Evolutionary conservation across 345 rosid species (phyloP).

Genomic region (Heritiera fomes): DNA sequence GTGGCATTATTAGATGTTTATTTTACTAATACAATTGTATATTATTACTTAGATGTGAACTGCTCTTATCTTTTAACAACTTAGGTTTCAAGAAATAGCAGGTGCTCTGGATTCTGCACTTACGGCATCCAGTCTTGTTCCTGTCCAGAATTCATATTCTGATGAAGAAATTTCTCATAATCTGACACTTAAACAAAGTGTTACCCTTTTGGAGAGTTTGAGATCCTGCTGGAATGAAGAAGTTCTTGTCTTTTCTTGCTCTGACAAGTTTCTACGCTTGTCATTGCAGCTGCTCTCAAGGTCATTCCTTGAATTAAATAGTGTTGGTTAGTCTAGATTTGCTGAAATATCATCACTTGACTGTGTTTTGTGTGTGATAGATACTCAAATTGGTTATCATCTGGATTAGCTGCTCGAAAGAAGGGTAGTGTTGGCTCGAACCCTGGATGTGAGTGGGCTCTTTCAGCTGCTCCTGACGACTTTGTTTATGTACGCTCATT

Average conservation of each 20-base stretch:
- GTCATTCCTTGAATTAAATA: slow-evolving; percentile 38
- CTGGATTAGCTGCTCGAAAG: slow-evolving; percentile 71
- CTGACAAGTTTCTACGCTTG: slow-evolving; percentile 97
- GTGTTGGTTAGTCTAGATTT: slow-evolving; percentile 10
- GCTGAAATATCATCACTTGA: slow-evolving; percentile 6
- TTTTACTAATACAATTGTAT: background rate
- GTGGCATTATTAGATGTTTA: slow-evolving; percentile 13
- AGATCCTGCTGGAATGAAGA: slow-evolving; percentile 94
- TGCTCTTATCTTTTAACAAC: slow-evolving; percentile 25
- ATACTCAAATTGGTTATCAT: slow-evolving; percentile 82
- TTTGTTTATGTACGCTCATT: slow-evolving; percentile 66
- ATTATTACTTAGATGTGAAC: slow-evolving; percentile 2
- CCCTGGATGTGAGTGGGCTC: slow-evolving; percentile 90
- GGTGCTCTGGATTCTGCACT: slow-evolving; percentile 89
- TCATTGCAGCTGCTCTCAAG: slow-evolving; percentile 92
- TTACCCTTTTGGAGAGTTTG: slow-evolving; percentile 77
- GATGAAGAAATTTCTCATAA: slow-evolving; percentile 39
- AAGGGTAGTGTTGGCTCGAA: slow-evolving; percentile 48
- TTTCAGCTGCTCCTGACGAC: slow-evolving; percentile 75
- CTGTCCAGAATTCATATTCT: slow-evolving; percentile 52
- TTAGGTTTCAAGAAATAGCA: slow-evolving; percentile 98
- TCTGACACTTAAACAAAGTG: slow-evolving; percentile 75
- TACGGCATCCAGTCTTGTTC: slow-evolving; percentile 56
- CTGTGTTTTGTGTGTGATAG: slow-evolving; percentile 38
- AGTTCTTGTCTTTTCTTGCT: slow-evolving; percentile 80